These are phyloP conservation scores for Eucalyptus grandis DNA, from an alignment of 345 rosid species.

Conservation along the genomic window DNA sequence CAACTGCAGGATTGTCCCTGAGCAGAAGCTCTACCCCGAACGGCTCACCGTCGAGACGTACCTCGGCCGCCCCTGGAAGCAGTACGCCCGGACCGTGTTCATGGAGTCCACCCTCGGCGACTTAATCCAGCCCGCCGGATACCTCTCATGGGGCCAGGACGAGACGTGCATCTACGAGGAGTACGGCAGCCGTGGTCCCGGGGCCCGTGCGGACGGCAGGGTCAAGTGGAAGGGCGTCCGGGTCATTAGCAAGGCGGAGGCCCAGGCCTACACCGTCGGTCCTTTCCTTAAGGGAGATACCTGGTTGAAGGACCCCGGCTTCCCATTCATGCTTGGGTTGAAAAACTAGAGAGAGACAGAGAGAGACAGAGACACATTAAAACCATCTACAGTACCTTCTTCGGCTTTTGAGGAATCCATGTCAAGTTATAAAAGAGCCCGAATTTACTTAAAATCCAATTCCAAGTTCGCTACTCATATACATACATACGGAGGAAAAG, in stretches of 20 bases:
- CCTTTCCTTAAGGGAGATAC: slow-evolving; percentile 19
- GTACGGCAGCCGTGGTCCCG: slow-evolving; percentile 53
- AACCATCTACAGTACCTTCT: not conserved
- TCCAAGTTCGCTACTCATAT: not conserved
- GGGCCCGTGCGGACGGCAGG: slow-evolving; percentile 27
- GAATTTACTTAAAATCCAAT: not conserved
- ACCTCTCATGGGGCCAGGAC: slow-evolving; percentile 30
- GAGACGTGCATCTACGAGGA: slow-evolving; percentile 27
- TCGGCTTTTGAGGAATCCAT: not conserved
- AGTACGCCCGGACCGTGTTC: slow-evolving; percentile 30
- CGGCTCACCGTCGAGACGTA: slow-evolving; percentile 27
- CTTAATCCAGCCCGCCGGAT: slow-evolving; percentile 50
- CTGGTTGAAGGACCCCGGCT: slow-evolving; percentile 30
- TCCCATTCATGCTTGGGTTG: slow-evolving; percentile 30
- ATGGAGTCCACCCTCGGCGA: slow-evolving; percentile 53
- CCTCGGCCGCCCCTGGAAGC: slow-evolving; percentile 77
- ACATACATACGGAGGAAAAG: too few relatives aligned
- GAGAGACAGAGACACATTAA: too few relatives aligned
- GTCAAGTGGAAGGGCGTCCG: slow-evolving; percentile 37
- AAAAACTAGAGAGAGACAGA: not conserved
- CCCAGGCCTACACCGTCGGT: slow-evolving; percentile 21
- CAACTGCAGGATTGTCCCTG: slow-evolving; percentile 67
- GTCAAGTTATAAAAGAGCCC: not conserved
- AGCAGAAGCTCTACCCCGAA: slow-evolving; percentile 19
- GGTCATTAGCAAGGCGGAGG: slow-evolving; percentile 15